Base-by-base conservation (phyloP, 2,329 filamentous ascomycete genomes). In the Penicillium frequentans region DNA sequence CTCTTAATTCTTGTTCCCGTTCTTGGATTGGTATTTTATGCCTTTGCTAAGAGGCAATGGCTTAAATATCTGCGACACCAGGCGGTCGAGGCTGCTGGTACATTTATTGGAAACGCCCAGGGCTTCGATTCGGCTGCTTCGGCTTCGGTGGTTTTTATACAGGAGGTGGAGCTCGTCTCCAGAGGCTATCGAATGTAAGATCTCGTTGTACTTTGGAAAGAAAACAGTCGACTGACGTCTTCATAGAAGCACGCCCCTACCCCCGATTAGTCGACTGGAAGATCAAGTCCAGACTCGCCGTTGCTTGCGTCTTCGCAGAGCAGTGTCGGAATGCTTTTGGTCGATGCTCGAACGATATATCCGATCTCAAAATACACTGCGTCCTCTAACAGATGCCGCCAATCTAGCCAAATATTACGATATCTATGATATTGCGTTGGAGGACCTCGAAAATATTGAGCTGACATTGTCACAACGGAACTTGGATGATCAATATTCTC, bases 141-240 rank as follows among this genome's bases (percentile, higher is more conserved):
- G 39, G 89, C 90, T 31, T 89, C 90, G 2, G 80, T 96, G 54
- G 86, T 89, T 37, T 83, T 96, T 58, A 88, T 97, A 60, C 93
- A 96, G 73, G 93, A 97, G 75, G 92, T 97, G n/a, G 93, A 97
- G 77, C 82, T 97, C 31, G 92, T 97, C 26, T 96, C 93, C 29
- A 86, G 93, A 65, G 93, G 93, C 23, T 97, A 96, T 74, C 84
- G 90, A 76, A 82, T 96, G 86, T 91, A 75, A 73, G 87, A 78
- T 46, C 33, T 37, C 45, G 23, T 35, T 42, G 27, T 24, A 10
- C 23, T 14, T n/a, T 29, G 10, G 57, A 58, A 48, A 69, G 50
- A 69, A 2, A 6, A 39, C 6, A 27, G 6, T 23, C 9, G 3
- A 43, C 33, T 54, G n/a, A 54, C 44, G 2, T 19, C 6, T 27